Evolutionary conservation across 164 flowering plant species (phyloP).

Genomic region (Cinnamomum micranthum): DNA sequence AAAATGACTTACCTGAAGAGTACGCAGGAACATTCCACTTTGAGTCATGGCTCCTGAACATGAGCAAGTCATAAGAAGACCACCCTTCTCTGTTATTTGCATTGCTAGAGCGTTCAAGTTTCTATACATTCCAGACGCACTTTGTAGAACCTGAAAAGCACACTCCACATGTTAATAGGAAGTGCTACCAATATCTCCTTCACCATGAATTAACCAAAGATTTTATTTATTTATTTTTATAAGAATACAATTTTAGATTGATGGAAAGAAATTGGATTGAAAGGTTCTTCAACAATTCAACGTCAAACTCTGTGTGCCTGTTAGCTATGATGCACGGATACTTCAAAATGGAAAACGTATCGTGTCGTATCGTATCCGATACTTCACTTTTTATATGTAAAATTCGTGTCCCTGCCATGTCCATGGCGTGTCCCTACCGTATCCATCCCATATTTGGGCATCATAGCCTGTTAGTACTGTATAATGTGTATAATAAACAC

Average conservation of each 20-base stretch:
- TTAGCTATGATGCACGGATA: too few relatives aligned
- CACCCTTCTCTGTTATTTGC: slow-evolving; percentile 77
- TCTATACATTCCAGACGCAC: slow-evolving; percentile 90
- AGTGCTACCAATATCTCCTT: slow-evolving; percentile 8
- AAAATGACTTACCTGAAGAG: slow-evolving; percentile 65
- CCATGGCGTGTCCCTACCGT: too few relatives aligned
- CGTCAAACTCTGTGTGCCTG: background rate
- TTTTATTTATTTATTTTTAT: background rate
- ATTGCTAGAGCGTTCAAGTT: slow-evolving; percentile 81
- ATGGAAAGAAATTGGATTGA: background rate
- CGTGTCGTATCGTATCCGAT: too few relatives aligned
- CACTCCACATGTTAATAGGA: background rate
- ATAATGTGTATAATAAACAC: too few relatives aligned
- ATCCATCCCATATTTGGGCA: too few relatives aligned
- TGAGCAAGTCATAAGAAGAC: slow-evolving; percentile 97
- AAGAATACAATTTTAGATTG: background rate
- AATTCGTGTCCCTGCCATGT: too few relatives aligned
- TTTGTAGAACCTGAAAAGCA: slow-evolving; percentile 61
- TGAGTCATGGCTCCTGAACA: slow-evolving; percentile 99
- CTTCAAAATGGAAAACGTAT: too few relatives aligned
- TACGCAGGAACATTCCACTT: slow-evolving; percentile 76
- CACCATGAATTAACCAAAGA: background rate
- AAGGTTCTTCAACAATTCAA: background rate
- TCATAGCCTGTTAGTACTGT: too few relatives aligned
- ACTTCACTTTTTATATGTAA: too few relatives aligned